Conservation (phyloP, 2,329 filamentous ascomycete species). For the Monosporascus sp. region DNA sequence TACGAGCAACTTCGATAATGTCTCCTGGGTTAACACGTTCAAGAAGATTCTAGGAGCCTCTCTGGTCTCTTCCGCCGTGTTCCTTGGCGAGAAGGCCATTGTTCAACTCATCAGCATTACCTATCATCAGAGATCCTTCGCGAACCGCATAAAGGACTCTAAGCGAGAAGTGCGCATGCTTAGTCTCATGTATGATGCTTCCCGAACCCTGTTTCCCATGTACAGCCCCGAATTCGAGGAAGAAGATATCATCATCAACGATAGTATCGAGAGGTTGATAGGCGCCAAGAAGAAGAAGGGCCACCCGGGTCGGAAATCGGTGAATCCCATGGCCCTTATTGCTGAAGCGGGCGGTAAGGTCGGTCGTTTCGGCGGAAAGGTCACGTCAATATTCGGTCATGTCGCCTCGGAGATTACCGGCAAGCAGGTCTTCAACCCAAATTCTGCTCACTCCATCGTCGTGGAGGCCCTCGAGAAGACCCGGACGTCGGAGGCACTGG, state of each 20-base stretch:
- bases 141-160: conserved; percentile 77
- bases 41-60: conserved; percentile 60
- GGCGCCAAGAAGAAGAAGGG: conserved; percentile 43
- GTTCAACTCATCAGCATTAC: conserved; percentile 80
- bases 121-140: conserved; percentile 80
- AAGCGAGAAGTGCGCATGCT: conserved; percentile 82
- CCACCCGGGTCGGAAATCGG: conserved; percentile 50
- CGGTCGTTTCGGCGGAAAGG: conserved; percentile 82
- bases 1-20: conserved; percentile 22
- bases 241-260: conserved; percentile 88
- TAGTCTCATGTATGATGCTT: conserved; percentile 83
- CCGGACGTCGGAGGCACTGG: conserved; percentile 81
- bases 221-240: conserved; percentile 88
- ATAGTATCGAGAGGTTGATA: conserved; percentile 68
- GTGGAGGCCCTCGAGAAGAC: conserved; percentile 83
- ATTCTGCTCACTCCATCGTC: conserved; percentile 83
- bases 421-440: conserved; percentile 91
- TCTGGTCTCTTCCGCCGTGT: conserved; percentile 63
- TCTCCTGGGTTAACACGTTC: conserved; percentile 53
- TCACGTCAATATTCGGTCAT: conserved; percentile 88
- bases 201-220: conserved; percentile 80
- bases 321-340: conserved; percentile 74
- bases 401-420: conserved; percentile 92
- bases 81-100: conserved; percentile 70
- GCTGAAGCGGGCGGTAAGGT: conserved; percentile 66